Conservation (phyloP, 306 rosid species). For the Corylus heterophylla region DNA sequence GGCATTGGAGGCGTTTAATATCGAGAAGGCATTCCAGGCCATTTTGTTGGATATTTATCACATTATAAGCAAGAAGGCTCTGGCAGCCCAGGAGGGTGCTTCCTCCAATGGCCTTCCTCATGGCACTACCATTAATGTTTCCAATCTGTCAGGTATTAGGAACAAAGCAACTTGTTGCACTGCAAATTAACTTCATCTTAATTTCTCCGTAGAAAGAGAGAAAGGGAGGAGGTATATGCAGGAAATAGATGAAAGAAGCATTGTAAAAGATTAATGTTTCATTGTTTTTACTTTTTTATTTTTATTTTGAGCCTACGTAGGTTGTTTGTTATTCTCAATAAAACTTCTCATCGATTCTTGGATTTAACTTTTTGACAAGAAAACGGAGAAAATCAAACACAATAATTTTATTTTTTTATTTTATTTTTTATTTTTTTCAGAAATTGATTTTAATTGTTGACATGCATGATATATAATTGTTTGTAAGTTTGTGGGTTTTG, state of each 20-base stretch:
- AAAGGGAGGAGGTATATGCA: constrained; percentile 14
- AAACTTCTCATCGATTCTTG: too few species aligned
- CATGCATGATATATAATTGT: too few species aligned
- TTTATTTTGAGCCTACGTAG: too few species aligned
- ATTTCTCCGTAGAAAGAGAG: constrained; percentile 17
- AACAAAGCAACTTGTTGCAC: constrained; percentile 65
- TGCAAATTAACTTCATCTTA: constrained; percentile 38
- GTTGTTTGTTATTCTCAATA: too few species aligned
- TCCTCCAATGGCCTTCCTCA: constrained; percentile 58
- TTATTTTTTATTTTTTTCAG: too few species aligned
- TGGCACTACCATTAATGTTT: constrained; percentile 68
- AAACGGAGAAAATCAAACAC: too few species aligned
- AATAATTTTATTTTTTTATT: too few species aligned
- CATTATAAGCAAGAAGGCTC: constrained; percentile 70
- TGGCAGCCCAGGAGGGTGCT: constrained; percentile 74
- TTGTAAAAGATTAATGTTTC: too few species aligned
- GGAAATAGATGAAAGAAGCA: not conserved
- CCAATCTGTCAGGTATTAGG: constrained; percentile 34
- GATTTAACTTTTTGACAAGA: too few species aligned
- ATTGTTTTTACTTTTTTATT: too few species aligned
- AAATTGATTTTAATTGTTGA: too few species aligned
- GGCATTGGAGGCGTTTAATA: constrained; percentile 68
- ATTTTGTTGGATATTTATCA: constrained; percentile 72
- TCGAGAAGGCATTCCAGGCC: constrained; percentile 79
- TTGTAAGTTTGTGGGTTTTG: too few species aligned